Conservation (phyloP, 257 asterid genomes). For the Rauvolfia tetraphylla region DNA sequence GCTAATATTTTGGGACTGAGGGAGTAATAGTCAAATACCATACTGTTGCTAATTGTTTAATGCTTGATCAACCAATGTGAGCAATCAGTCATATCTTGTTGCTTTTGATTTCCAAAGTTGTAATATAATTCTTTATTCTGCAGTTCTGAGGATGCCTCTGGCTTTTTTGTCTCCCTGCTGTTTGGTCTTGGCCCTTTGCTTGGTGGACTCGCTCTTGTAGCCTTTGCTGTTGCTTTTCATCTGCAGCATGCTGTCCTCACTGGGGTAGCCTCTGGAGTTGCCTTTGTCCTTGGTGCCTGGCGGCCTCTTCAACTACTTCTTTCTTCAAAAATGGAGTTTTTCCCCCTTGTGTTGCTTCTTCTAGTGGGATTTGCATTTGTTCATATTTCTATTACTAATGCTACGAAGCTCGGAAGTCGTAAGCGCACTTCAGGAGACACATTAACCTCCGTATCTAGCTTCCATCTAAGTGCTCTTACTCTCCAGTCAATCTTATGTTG, state of each 20-base stretch:
- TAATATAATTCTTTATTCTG: slow-evolving; percentile 2
- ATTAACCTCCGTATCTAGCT: slow-evolving; percentile 43
- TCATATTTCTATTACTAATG: slow-evolving; percentile 47
- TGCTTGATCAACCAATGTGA: neutral
- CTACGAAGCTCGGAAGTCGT: slow-evolving; percentile 48
- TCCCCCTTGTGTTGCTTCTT: slow-evolving; percentile 56
- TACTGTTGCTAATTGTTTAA: neutral
- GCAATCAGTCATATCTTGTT: neutral
- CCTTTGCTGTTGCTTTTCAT: slow-evolving; percentile 71
- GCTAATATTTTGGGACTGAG: too few species aligned
- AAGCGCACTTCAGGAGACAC: slow-evolving; percentile 59
- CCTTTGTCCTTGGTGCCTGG: slow-evolving; percentile 85
- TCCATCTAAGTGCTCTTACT: slow-evolving; percentile 65
- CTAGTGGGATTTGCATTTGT: slow-evolving; percentile 47
- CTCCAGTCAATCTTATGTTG: slow-evolving; percentile 76
- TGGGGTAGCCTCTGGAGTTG: slow-evolving; percentile 87
- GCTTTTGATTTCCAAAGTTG: neutral
- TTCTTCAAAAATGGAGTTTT: slow-evolving; percentile 64
- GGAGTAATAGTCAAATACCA: neutral
- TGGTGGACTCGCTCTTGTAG: slow-evolving; percentile 80
- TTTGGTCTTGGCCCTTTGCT: slow-evolving; percentile 88
- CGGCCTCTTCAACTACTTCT: slow-evolving; percentile 80
- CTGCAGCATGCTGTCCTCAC: slow-evolving; percentile 94
- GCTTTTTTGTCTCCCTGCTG: slow-evolving; percentile 77
- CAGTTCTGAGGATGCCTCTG: slow-evolving; percentile 97